Conservation (phyloP, 257 asterid genomes). For the Handroanthus guayacan region DNA sequence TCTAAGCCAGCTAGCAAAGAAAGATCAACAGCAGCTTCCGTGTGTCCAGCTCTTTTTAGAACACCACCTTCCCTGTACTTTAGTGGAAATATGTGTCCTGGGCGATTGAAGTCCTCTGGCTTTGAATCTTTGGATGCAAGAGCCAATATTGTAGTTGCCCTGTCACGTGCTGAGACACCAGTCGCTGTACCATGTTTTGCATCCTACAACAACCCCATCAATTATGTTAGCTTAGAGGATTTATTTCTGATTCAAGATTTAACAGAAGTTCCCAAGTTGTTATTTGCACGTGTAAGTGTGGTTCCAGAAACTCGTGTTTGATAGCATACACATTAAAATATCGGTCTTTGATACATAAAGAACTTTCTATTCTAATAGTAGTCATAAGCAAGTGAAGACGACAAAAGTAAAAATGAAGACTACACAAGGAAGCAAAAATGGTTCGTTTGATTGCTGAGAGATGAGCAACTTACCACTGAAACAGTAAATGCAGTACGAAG, state of each 20-base stretch:
- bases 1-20: slow-evolving; percentile 84
- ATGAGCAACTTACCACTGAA: slow-evolving; percentile 77
- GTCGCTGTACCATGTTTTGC: slow-evolving; percentile 93
- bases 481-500: slow-evolving; percentile 92
- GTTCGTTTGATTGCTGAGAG: not conserved
- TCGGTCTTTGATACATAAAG: not conserved
- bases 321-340: not conserved
- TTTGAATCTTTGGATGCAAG: slow-evolving; percentile 85
- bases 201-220: slow-evolving; percentile 57
- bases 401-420: slow-evolving; percentile 6
- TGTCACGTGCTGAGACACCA: slow-evolving; percentile 96
- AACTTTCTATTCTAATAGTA: not conserved
- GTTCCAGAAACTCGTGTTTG: not conserved
- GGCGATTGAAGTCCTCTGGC: slow-evolving; percentile 95
- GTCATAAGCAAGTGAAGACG: not conserved
- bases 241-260: slow-evolving; percentile 3
- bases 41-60: slow-evolving; percentile 97
- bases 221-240: slow-evolving; percentile 23
- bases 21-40: slow-evolving; percentile 98
- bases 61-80: slow-evolving; percentile 96
- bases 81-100: slow-evolving; percentile 96
- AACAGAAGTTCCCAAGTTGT: slow-evolving; percentile 12
- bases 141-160: slow-evolving; percentile 86
- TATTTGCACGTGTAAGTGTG: not conserved
- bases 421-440: not conserved